These are phyloP conservation scores for Penicillium tannophilum DNA, from an alignment of 495 filamentous ascomycete species.

Conservation along the genomic window DNA sequence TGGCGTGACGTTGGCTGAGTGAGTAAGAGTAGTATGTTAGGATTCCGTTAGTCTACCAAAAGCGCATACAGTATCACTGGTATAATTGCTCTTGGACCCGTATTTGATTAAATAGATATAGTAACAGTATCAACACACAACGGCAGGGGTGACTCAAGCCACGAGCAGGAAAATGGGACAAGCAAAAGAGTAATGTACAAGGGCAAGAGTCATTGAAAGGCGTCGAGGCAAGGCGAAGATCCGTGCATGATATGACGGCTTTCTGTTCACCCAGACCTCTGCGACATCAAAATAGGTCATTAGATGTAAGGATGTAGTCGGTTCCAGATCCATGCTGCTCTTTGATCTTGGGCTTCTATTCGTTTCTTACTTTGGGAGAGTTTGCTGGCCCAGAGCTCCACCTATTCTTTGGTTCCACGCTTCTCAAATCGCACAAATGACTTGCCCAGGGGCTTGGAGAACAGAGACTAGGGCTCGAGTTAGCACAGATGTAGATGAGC, in stretches of 20 bases:
- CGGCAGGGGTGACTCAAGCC: background rate
- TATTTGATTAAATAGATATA: constrained; percentile 23
- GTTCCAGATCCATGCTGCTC: constrained; percentile 1
- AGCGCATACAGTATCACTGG: background rate
- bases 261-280: background rate
- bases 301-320: constrained; percentile 13
- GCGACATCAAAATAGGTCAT: constrained; percentile 18
- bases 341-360: constrained; percentile 2
- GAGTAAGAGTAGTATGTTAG: background rate
- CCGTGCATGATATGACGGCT: background rate
- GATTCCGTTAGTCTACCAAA: background rate
- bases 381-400: constrained; percentile 6
- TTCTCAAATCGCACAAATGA: constrained; percentile 47
- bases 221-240: constrained; percentile 1
- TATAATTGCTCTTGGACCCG: background rate
- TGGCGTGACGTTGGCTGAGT: background rate
- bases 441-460: constrained; percentile 51
- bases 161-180: background rate
- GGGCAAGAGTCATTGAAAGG: constrained; percentile 18
- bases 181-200: constrained; percentile 29
- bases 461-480: constrained; percentile 42
- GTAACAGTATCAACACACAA: constrained; percentile 17
- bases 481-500: constrained; percentile 11
- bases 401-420: constrained; percentile 38
- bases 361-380: background rate